A percentile compares a stretch with the other conserved stretches of the same genome.
phyloP scores from a whole-genome alignment of 257 asterid genomes.

The Anisodus tanguticus region DNA sequence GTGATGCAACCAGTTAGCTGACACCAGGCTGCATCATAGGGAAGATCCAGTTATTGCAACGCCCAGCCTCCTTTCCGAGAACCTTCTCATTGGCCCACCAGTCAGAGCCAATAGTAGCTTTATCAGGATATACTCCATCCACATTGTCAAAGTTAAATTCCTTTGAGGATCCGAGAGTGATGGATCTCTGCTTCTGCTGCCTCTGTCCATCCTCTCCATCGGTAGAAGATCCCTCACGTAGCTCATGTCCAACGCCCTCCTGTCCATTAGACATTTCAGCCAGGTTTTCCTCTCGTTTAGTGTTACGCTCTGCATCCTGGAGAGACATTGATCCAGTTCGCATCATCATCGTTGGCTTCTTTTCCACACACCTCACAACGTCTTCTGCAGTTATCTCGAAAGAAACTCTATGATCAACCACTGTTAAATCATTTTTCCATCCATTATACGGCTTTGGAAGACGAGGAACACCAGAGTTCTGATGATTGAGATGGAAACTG shows the following conservation, averaged over 20 bases:
- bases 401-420: slow-evolving; percentile 68
- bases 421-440: slow-evolving; percentile 43
- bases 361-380: slow-evolving; percentile 66
- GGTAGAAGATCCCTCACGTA: slow-evolving; percentile 40
- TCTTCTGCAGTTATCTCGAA: slow-evolving; percentile 76
- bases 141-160: slow-evolving; percentile 80
- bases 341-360: slow-evolving; percentile 45
- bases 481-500: slow-evolving; percentile 46
- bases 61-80: slow-evolving; percentile 36
- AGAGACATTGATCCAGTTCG: slow-evolving; percentile 38
- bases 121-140: slow-evolving; percentile 52
- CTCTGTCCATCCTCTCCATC: slow-evolving; percentile 46
- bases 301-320: neutral
- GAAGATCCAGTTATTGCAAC: slow-evolving; percentile 51
- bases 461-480: slow-evolving; percentile 51
- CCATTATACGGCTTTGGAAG: slow-evolving; percentile 44
- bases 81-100: slow-evolving; percentile 76
- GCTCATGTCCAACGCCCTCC: slow-evolving; percentile 39
- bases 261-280: slow-evolving; percentile 32
- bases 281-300: slow-evolving; percentile 35
- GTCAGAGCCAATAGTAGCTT: slow-evolving; percentile 53
- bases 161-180: slow-evolving; percentile 77
- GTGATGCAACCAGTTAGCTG: slow-evolving; percentile 37
- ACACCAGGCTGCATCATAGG: slow-evolving; percentile 52
- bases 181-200: slow-evolving; percentile 57